Base-by-base conservation (phyloP, 345 rosid genomes). In the Ceriops zippeliana region DNA sequence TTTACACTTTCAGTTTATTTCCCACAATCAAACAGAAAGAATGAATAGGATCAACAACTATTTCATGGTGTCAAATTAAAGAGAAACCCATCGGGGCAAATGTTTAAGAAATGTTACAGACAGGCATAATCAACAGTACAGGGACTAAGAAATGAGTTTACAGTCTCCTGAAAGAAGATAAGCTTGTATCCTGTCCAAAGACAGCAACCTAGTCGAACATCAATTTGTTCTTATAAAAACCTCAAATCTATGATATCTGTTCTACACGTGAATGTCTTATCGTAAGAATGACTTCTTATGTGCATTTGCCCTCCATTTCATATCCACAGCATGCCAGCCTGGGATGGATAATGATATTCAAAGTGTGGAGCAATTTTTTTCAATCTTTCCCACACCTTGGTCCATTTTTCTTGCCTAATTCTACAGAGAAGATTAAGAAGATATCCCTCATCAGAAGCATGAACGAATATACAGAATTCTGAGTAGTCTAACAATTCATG, bases 401-500 rank as follows among this genome's bases (percentile, higher is more conserved):
- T 87, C 97, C 97, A 88, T 16, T 78, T 76, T 51, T 81, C 81
- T 77, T 66, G 66, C 46, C 76, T 73, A 24, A 87, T 79, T 61
- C 90, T 87, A 53, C 82, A 83, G 3, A 91, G 89, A 75, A 83
- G 86, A 70, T 71, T 81, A 77, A 88, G 78, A 63, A 89, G 77
- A 74, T 80, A 75, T 6, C 89, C 97, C 31, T 83, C 96, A 77
- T 86, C 90, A 3, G 91, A 78, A 13, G 96, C 84, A n/a, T 65
- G 87, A 65, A 91, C 80, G 73, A 88, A 89, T 68, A 93, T 66
- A 65, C 88, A 85, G 76, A 91, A 89, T 47, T 87, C 82, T 0
- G 97, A 87, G 82, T 89, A 89, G 86, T 91, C 98, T 32, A 91
- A 72, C 21, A 86, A 83, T 76, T 93, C 95, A 77, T 93, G 97